Base-by-base conservation (phyloP, 2,329 filamentous ascomycete genomes). In the Zopfia rhizophila region DNA sequence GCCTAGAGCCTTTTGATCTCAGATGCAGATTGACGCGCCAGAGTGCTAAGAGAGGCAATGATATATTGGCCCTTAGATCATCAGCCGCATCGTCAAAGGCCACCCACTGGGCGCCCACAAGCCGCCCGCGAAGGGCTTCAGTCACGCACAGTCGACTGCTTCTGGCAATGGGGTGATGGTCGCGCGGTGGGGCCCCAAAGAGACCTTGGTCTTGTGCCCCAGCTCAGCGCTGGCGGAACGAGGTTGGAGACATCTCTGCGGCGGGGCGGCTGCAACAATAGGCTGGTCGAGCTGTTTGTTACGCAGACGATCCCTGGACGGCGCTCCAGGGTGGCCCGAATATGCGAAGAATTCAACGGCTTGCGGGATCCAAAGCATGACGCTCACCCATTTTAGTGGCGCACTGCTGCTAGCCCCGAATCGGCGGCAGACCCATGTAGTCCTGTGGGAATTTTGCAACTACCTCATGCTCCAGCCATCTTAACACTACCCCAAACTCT, bases 401-500 rank as follows among this genome's bases (percentile, higher is more conserved):
- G 61, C 60, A 58, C 41, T 45, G n/a, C 38, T 48, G 56, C 68
- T 67, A 68, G 56, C 50, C 64, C 60, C 55, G 53, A 66, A 60
- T 27, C 39, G 58, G 55, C 44, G 42, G 51, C 30, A 47, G 56
- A 58, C 56, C 63, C 67, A 61, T 60, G 56, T 52, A 51, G n/a
- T n/a, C 54, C 57, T 56, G 50, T 62, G 49, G 35, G 60, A 68
- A 55, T 65, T 68, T 70, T 64, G 58, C 61, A 62, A 69, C 65
- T 66, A 71, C 61, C 65, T 69, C 65, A 69, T 68, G 62, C 65
- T 71, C 63, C 65, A 68, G 66, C 65, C 65, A 66, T 65, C 60
- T 66, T 66, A 62, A 67, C 60, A 66, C 63, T 70, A 70, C 68
- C 66, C 68, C 68, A 70, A 70, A 65, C 57, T 67, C 66, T 71